Base-by-base conservation (phyloP, 345 rosid species). In the Turnera subulata region DNA sequence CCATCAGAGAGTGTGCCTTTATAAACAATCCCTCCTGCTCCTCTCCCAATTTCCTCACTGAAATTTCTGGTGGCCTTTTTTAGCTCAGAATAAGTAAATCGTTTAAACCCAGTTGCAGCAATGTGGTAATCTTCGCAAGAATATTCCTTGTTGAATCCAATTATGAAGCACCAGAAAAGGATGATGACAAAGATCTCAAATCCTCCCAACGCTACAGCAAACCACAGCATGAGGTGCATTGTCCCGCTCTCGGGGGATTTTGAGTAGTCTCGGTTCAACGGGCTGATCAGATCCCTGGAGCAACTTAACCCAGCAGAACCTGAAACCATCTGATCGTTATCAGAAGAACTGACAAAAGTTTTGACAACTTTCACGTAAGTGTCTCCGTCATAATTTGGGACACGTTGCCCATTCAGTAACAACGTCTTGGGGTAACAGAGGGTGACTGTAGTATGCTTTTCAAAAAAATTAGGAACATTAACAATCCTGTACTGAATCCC, bases 101-200 rank as follows among this genome's bases (percentile, higher is more conserved):
- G 43, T 56, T 33, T 44, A n/a, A 74, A 74, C 18, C 79, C 72
- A 0, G 72, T 46, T 1, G 73, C 53, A 5, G 47, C 50, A 6
- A 24, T 24, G 9, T 17, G 22, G 62, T 71, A 71, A 10, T 64
- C 65, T 11, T n/a, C n/a, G n/a, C n/a, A n/a, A n/a, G n/a, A n/a
- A n/a, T n/a, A n/a, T n/a, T 9, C 46, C n/a, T 26, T 26, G 8
- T 25, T 38, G 6, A 25, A 12, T 46, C 50, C 46, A 7, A 32
- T 8, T 42, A 46, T 26, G n/a, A 25, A 58, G 19, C 11, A 45
- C 52, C 51, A 66, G n/a, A 66, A 73, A 17, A 75, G 29, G 29
- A 53, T 4, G 8, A 72, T 33, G 19, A 39, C 38, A 44, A 46
- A 9, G 13, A 58, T 7, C 43, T 58, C 62, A n/a, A 58, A 5